Evolutionary conservation across 371 early-diverging fungal genomes (phyloP), one percentile per base, ranked within the genome.

Genomic region (Thermomucor indicae-seudaticae): DNA sequence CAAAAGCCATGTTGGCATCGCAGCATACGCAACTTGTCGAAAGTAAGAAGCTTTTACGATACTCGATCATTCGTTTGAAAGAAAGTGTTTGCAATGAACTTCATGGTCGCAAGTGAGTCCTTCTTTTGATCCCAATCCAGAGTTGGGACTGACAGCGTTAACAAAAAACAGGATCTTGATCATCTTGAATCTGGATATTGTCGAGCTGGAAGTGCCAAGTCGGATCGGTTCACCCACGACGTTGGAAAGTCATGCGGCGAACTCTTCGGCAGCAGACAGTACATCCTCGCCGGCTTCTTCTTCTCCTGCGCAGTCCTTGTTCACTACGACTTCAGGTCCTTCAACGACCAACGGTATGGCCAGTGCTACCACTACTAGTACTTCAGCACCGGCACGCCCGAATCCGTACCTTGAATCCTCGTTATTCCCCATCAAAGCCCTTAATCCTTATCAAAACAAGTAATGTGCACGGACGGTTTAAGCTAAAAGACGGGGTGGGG

Each of bases 391-490:
- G 80, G 70, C 55, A 84, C 86, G 49, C 81, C 84, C 67, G 79
- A 91, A 75, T 42, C 38, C 63, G 22, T 62, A 71, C 34, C 47
- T 57, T 11, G 74, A 75, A 27, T 54, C 59, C 5, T 64, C 60
- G 1, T 27, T 80, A 3, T 72, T 64, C 27, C 67, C 81, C 34
- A 86, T 89, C 69, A 77, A 58, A 43, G 72, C 70, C 10, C 63
- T 91, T 32, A 87, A 78, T 46, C 92, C 90, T 22, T 92, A 90
- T 63, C 89, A 88, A 42, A 86, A 83, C 73, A 85, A 74, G 83
- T 83, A 65, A n/a, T n/a, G n/a, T n/a, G n/a, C n/a, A n/a, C n/a
- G n/a, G n/a, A n/a, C n/a, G n/a, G n/a, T n/a, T n/a, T n/a, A n/a
- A n/a, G n/a, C n/a, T n/a, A n/a, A n/a, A n/a, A n/a, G n/a, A n/a